Evolutionary conservation across 495 filamentous ascomycete species (phyloP).

Genomic region (Lophiostoma macrostomum): DNA sequence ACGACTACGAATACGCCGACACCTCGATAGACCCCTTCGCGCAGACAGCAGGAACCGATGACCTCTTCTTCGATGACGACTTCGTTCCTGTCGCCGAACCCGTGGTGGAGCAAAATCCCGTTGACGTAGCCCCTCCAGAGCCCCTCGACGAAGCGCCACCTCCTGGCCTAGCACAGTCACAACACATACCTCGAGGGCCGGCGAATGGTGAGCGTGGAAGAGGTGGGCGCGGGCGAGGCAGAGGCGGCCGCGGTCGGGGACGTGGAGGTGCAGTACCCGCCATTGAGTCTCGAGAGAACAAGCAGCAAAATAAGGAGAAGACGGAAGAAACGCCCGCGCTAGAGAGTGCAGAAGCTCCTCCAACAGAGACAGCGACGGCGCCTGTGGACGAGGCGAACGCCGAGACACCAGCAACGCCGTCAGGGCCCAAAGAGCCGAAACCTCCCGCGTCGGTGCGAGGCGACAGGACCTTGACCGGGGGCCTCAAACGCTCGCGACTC

Average conservation of each 20-base stretch:
- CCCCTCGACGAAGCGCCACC: background rate
- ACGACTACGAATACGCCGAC: slow-evolving; percentile 26
- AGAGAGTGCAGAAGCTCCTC: no score
- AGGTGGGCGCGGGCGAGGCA: background rate
- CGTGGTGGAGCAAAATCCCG: slow-evolving; percentile 30
- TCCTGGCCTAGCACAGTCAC: slow-evolving; percentile 18
- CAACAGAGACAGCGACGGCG: slow-evolving; percentile 2
- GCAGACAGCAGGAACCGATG: slow-evolving; percentile 63
- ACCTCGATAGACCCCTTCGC: slow-evolving; percentile 50
- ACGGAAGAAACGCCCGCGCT: background rate
- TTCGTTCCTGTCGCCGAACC: slow-evolving; percentile 59
- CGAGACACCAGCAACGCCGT: slow-evolving; percentile 1
- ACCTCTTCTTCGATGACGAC: slow-evolving; percentile 72
- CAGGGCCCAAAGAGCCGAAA: slow-evolving; percentile 15
- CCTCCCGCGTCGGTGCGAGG: slow-evolving; percentile 57
- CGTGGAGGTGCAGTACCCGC: slow-evolving; percentile 2
- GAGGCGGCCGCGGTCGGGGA: slow-evolving; percentile 14
- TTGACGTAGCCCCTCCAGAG: slow-evolving; percentile 7
- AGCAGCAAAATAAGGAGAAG: background rate
- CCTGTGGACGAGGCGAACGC: no score
- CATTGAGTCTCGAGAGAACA: background rate
- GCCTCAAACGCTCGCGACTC: slow-evolving; percentile 53
- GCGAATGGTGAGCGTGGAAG: slow-evolving; percentile 11
- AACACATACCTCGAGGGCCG: slow-evolving; percentile 21
- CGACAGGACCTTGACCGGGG: slow-evolving; percentile 66